Base-by-base conservation (phyloP, 306 rosid genomes). In the Amphicarpaea edgeworthii region DNA sequence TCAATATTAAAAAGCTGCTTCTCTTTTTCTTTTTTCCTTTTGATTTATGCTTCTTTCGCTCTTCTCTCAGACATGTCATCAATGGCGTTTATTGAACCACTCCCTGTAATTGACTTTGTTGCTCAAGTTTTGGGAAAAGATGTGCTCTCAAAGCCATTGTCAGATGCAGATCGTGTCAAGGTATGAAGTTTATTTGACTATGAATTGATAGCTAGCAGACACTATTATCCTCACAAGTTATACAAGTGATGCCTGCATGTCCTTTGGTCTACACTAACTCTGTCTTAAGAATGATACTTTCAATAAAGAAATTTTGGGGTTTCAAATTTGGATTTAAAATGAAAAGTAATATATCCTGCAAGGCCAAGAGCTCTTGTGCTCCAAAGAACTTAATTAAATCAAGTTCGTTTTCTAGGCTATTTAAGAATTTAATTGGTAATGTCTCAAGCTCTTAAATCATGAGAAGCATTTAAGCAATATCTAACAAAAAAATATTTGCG, bases 101-200 rank as follows among this genome's bases (percentile, higher is more conserved):
- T 84, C 49, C 87, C 84, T 65, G 84, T 84, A 54, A 71, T 84
- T 71, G 87, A 84, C 69, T 84, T 84, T 71, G 84, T 84, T 60
- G 82, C 84, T 80, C 84, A 84, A 80, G 71, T 84, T 84, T 69
- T 84, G 82, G 84, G 81, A 30, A 84, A 84, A 76, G 84, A 84
- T 42, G 79, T 84, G 63, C 67, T 54, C 51, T 75, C 84, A 76
- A 84, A 77, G 45, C 84, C 82, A 58, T 49, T 84, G 46, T 80
- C 82, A 15, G 87, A 84, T 84, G 72, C 84, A 47, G 87, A 84
- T 70, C 84, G 87, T 30, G 73, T 84, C 42, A 84, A 84, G 84
- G 87, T 80, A 54, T 50, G 55, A 42, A 77, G 32, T 50, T 34
- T 38, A 5, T 17, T 40, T 71, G 19, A 76, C 23, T 21, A 14